Percentiles rank a stretch among this genome's conserved stretches.
Evolutionary conservation across 169 alveolate species (phyloP).

Genomic region (Perkinsus marinus): DNA sequence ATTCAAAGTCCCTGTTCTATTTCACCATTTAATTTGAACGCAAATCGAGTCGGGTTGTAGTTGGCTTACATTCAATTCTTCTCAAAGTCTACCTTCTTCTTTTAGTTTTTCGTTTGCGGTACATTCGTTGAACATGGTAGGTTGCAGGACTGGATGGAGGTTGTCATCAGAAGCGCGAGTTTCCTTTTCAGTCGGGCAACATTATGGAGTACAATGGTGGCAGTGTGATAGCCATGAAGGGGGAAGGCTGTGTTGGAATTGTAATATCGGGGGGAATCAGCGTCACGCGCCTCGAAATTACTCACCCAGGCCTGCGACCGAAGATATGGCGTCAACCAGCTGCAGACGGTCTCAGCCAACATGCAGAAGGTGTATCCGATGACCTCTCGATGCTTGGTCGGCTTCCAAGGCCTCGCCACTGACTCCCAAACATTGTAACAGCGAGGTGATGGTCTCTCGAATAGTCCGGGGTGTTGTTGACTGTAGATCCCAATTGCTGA

Average conservation of each 20-base stretch:
- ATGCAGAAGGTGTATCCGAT: slow-evolving; percentile 51
- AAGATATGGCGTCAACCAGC: slow-evolving; percentile 42
- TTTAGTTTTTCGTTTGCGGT: not conserved
- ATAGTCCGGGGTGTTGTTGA: not conserved
- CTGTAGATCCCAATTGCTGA: slow-evolving; percentile 21
- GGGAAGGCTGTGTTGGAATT: slow-evolving; percentile 62
- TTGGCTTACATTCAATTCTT: not conserved
- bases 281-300: not conserved
- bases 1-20: no score
- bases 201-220: slow-evolving; percentile 51
- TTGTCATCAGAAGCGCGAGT: not conserved
- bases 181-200: not conserved
- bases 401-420: slow-evolving; percentile 56
- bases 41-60: not conserved
- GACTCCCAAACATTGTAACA: slow-evolving; percentile 44
- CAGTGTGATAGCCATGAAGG: slow-evolving; percentile 59
- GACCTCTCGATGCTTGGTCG: slow-evolving; percentile 47
- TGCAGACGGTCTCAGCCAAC: slow-evolving; percentile 37
- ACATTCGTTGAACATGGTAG: not conserved
- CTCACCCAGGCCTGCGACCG: slow-evolving; percentile 25
- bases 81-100: not conserved
- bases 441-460: not conserved
- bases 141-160: not conserved
- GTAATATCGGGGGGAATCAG: slow-evolving; percentile 15
- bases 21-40: no score